Evolutionary conservation across 257 asterid genomes (phyloP).

Genomic region (Coffea canephora): DNA sequence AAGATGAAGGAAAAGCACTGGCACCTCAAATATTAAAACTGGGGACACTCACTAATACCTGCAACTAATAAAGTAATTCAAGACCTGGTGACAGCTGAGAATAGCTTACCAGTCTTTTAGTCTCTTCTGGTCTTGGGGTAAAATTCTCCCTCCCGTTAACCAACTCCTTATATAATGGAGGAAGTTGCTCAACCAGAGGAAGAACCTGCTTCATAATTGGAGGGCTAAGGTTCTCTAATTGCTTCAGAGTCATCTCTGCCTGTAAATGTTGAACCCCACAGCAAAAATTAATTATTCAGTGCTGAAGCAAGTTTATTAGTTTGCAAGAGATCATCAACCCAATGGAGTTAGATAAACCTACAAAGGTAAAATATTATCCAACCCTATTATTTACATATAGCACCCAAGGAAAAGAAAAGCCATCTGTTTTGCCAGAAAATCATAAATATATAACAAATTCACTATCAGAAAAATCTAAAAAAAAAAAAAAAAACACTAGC

Average conservation of each 20-base stretch:
- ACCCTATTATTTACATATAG: not conserved
- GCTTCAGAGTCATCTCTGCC: slow-evolving; percentile 96
- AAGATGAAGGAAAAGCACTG: not conserved
- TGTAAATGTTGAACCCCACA: slow-evolving; percentile 30
- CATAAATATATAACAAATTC: too few species aligned
- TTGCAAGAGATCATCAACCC: not conserved
- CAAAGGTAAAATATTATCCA: not conserved
- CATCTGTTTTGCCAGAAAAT: too few species aligned
- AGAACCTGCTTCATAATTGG: slow-evolving; percentile 83
- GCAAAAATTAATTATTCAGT: not conserved
- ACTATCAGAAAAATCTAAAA: too few species aligned
- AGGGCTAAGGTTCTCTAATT: slow-evolving; percentile 87
- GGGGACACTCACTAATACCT: not conserved
- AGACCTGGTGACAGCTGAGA: not conserved
- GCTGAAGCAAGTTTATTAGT: not conserved
- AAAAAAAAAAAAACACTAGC: too few species aligned
- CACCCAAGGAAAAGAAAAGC: too few species aligned
- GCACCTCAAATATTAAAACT: not conserved
- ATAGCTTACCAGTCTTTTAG: slow-evolving; percentile 67
- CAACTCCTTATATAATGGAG: slow-evolving; percentile 91
- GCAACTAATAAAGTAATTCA: not conserved
- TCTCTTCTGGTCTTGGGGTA: slow-evolving; percentile 86
- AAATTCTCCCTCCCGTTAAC: slow-evolving; percentile 87
- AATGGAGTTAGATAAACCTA: not conserved
- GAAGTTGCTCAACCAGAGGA: slow-evolving; percentile 95